A percentile compares a stretch with the other conserved stretches of the same genome.
These are phyloP conservation scores for Phytophthora tubulina DNA, from an alignment of 352 stramenopile species.

Conservation along the genomic window DNA sequence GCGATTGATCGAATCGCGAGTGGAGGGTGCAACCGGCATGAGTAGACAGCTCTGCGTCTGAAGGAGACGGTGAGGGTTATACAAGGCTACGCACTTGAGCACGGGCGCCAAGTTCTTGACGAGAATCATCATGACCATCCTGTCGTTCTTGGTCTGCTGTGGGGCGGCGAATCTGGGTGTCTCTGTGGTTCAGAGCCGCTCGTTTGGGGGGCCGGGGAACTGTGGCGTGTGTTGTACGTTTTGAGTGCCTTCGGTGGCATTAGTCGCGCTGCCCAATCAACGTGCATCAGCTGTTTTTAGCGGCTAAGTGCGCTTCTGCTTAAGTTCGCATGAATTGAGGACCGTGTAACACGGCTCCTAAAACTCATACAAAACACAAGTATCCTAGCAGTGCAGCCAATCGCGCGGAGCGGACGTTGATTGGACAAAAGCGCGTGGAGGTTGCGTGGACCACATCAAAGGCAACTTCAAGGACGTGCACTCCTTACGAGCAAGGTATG, in stretches of 20 bases:
- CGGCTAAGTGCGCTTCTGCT: too few relatives aligned
- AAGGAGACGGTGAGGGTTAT: background rate
- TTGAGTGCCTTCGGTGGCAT: background rate
- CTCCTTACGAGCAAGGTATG: background rate
- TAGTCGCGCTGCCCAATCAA: too few relatives aligned
- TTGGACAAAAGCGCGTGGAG: conserved; percentile 16
- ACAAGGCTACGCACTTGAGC: conserved; percentile 57
- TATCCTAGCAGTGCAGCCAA: too few relatives aligned
- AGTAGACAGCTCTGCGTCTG: conserved; percentile 2
- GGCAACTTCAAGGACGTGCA: conserved; percentile 30
- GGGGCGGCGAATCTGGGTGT: conserved; percentile 45
- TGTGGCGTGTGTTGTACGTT: background rate
- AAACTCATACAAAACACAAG: too few relatives aligned
- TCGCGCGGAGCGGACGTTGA: background rate
- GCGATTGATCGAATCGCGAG: background rate
- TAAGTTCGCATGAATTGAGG: too few relatives aligned
- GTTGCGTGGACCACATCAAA: conserved; percentile 21
- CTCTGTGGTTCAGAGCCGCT: conserved; percentile 45
- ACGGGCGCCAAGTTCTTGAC: conserved; percentile 58
- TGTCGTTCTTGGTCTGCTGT: conserved; percentile 32
- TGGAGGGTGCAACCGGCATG: background rate
- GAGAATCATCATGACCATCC: conserved; percentile 62
- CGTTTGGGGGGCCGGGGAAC: conserved; percentile 20
- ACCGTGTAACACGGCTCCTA: too few relatives aligned
- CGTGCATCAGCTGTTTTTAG: background rate